These are phyloP conservation scores for Candida ascalaphidarum DNA, from an alignment of 805 yeast genomes.

Conservation along the genomic window DNA sequence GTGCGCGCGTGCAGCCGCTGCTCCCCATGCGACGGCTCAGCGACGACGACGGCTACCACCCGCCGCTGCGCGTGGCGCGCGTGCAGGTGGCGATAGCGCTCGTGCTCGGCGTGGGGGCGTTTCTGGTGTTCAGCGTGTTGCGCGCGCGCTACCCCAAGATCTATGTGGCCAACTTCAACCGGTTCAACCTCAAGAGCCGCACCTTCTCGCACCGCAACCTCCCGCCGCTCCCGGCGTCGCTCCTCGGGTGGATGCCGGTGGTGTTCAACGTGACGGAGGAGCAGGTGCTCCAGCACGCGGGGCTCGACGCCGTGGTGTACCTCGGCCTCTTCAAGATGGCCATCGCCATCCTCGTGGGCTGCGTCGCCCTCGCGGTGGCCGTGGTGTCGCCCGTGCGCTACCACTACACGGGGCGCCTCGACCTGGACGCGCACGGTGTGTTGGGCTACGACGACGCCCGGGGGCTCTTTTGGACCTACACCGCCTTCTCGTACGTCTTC, in stretches of 20 bases:
- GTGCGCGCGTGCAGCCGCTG: no score
- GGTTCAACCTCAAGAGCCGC: slow-evolving; percentile 35
- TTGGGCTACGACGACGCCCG: slow-evolving; percentile 35
- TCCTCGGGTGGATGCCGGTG: slow-evolving; percentile 77
- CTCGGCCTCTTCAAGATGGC: slow-evolving; percentile 87
- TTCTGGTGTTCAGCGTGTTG: slow-evolving; percentile 60
- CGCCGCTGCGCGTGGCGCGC: slow-evolving; percentile 49
- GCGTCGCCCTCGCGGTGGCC: slow-evolving; percentile 61
- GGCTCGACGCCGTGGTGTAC: slow-evolving; percentile 90
- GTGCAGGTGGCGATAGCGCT: slow-evolving; percentile 71
- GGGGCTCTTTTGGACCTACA: slow-evolving; percentile 85
- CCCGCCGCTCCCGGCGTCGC: slow-evolving; percentile 51
- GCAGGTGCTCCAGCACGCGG: slow-evolving; percentile 81
- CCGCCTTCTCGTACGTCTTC: slow-evolving; percentile 78
- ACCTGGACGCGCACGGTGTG: slow-evolving; percentile 14
- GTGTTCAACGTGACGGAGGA: slow-evolving; percentile 59
- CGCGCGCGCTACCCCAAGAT: slow-evolving; percentile 71
- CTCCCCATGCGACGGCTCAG: no score
- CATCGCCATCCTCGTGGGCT: slow-evolving; percentile 54
- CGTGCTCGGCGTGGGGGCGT: slow-evolving; percentile 59
- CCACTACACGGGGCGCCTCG: slow-evolving; percentile 74
- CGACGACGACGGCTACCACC: slow-evolving; percentile 8
- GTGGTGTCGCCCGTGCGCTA: slow-evolving; percentile 81
- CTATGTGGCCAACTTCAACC: slow-evolving; percentile 70
- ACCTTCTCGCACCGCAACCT: slow-evolving; percentile 40